Conservation (phyloP, 345 rosid species). For the Eucalyptus pauciflora region DNA sequence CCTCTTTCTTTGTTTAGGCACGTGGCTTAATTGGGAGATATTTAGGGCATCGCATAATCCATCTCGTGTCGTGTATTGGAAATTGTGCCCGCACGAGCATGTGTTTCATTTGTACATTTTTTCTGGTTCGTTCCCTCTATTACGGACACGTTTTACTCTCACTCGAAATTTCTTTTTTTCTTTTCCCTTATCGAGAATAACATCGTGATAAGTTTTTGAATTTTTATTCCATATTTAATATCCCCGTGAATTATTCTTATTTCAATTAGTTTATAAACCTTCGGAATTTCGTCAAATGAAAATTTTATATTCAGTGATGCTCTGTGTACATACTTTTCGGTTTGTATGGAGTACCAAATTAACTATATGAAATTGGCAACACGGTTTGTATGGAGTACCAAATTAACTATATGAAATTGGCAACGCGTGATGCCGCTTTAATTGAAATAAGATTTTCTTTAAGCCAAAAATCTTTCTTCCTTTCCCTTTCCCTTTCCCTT, state of each 20-base stretch:
- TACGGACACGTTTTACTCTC: not conserved
- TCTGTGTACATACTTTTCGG: not conserved
- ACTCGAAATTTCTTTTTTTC: not conserved
- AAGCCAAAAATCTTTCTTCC: not conserved
- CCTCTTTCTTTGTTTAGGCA: not conserved
- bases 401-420: not conserved
- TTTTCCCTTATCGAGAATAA: not conserved
- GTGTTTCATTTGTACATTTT: too few relatives aligned
- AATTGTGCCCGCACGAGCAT: not conserved
- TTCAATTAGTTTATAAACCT: not conserved
- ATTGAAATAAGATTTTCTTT: not conserved
- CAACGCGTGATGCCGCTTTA: fast-evolving
- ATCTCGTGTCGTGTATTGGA: not conserved
- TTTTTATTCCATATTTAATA: not conserved
- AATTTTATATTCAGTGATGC: not conserved
- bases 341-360: fast-evolving
- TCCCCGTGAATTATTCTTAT: not conserved
- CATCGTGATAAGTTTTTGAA: not conserved
- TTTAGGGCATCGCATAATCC: not conserved
- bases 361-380: fast-evolving
- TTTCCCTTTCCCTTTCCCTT: not conserved
- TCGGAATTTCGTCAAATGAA: not conserved
- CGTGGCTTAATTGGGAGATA: not conserved
- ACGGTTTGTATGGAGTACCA: fast-evolving
- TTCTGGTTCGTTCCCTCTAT: not conserved